Base-by-base conservation (phyloP, 2,329 filamentous ascomycete genomes). In the Aspergillus brunneoviolaceus region DNA sequence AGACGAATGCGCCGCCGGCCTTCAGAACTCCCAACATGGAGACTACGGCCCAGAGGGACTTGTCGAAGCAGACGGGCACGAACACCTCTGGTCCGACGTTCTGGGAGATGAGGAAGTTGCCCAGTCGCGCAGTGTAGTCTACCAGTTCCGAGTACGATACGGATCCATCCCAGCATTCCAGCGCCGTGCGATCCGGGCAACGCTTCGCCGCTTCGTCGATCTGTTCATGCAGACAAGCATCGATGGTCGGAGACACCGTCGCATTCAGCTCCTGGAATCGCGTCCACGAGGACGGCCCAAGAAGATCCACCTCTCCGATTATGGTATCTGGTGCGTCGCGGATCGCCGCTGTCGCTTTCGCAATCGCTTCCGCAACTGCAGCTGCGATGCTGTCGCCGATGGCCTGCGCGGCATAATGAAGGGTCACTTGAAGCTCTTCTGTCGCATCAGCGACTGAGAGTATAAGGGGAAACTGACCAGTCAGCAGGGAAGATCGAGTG, bases 61-160 rank as follows among this genome's bases (percentile, higher is more conserved):
- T 35, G 50, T 52, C 50, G 31, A 52, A 52, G 19, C 50, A 52
- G 7, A 52, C 31, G 19, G 29, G 29, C 29, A 52, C 50, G 23
- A 52, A 52, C 2, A 39, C 55, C 5, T 52, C 59, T 5, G 74
- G 55, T n/a, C 69, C 65, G 48, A 74, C 61, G 51, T 70, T 67
- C 31, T 69, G 67, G 5, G 65, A 67, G 10, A 64, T 66, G 29
- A 73, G 61, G 45, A 69, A 67, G 47, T 69, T 69, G 19, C 67
- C 63, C 57, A 57, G 63, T 60, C 21, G 69, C 63, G 47, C 71
- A 65, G 45, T 69, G 66, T 74, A 70, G 7, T 55, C 57, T 7
- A 21, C 50, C 19, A 52, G 50, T 7, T 52, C 50, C 29, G 29
- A 21, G 11, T 52, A 52, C n/a, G 29, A 23, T 35, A 52, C 19